A percentile compares a stretch with the other conserved stretches of the same genome.
Evolutionary conservation across 805 yeast species (phyloP).

Genomic region (Yueomyces sp.): DNA sequence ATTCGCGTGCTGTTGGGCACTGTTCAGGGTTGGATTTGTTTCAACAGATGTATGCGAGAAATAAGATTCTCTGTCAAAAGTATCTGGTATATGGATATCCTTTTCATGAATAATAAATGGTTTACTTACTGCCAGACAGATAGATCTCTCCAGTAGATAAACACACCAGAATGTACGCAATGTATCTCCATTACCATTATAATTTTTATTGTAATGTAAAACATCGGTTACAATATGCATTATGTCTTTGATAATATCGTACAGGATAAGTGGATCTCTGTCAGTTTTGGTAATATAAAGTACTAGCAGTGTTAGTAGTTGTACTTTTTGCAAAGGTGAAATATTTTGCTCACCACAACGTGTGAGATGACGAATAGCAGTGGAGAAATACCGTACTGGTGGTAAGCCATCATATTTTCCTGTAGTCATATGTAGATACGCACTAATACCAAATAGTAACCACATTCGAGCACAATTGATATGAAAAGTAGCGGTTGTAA

Average conservation of each 20-base stretch:
- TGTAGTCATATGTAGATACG: conserved; percentile 39
- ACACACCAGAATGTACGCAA: conserved; percentile 53
- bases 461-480: conserved; percentile 43
- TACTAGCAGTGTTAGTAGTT: conserved; percentile 37
- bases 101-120: conserved; percentile 39
- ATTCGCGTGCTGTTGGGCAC: background rate
- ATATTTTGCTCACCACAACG: conserved; percentile 30
- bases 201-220: conserved; percentile 15
- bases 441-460: conserved; percentile 38
- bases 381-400: conserved; percentile 43
- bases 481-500: conserved; percentile 28
- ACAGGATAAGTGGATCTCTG: conserved; percentile 40
- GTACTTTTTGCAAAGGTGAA: conserved; percentile 29
- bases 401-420: conserved; percentile 39
- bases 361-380: conserved; percentile 44
- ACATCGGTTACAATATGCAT: conserved; percentile 29
- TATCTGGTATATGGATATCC: conserved; percentile 33
- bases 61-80: conserved; percentile 9
- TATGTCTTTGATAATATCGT: conserved; percentile 39
- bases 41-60: background rate
- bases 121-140: conserved; percentile 50
- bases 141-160: conserved; percentile 44
- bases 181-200: conserved; percentile 24
- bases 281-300: conserved; percentile 48
- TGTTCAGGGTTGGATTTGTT: background rate